Conservation (phyloP, 768 basidiomycete genomes). For the Lentinula lateritia region DNA sequence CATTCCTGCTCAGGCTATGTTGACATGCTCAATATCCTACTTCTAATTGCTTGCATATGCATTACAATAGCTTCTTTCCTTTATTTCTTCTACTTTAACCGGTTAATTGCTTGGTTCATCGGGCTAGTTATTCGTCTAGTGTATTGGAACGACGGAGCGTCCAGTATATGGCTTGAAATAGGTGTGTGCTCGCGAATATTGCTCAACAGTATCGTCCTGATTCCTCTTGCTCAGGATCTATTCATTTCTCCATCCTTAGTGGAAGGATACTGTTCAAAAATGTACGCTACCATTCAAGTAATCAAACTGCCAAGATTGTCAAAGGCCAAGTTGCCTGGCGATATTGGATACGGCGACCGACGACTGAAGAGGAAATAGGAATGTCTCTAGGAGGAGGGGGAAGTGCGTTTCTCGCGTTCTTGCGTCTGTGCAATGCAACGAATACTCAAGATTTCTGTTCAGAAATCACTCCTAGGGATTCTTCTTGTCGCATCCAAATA, state of each 20-base stretch:
- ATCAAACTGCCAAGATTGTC: constrained; percentile 80
- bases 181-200: constrained; percentile 36
- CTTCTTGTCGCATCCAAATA: constrained; percentile 77
- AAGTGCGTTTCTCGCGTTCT: constrained; percentile 30
- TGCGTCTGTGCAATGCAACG: constrained; percentile 3
- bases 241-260: constrained; percentile 84
- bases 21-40: constrained; percentile 50
- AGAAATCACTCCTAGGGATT: constrained; percentile 33
- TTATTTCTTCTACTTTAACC: constrained; percentile 91
- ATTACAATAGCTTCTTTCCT: constrained; percentile 52
- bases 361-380: constrained; percentile 66
- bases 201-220: background rate
- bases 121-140: constrained; percentile 60
- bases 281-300: constrained; percentile 84
- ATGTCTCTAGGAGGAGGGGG: constrained; percentile 43
- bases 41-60: constrained; percentile 61
- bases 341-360: constrained; percentile 85
- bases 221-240: constrained; percentile 52
- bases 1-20: no score
- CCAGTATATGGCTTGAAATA: constrained; percentile 82
- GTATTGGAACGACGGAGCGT: constrained; percentile 73
- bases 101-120: constrained; percentile 67
- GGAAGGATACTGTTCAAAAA: constrained; percentile 89
- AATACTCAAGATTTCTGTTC: constrained; percentile 5
- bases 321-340: constrained; percentile 89